Conservation (phyloP, 2,329 filamentous ascomycete species). For the Juglanconis oblonga region DNA sequence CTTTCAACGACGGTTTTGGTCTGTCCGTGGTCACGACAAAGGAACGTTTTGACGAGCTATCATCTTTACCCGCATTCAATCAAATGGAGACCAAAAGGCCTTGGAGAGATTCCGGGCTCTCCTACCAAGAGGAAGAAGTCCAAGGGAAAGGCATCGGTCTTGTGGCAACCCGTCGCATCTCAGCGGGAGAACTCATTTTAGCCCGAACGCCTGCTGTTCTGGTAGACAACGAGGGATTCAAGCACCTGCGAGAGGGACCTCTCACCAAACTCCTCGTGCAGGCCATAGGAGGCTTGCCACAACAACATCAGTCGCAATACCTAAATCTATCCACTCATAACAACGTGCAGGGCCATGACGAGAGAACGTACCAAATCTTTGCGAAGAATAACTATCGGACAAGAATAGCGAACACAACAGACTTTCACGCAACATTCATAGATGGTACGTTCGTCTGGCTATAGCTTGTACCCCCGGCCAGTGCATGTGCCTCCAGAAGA, state of each 20-base stretch:
- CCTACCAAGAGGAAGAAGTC: constrained; percentile 2
- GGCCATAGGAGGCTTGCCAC: constrained; percentile 1
- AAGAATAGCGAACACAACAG: background rate
- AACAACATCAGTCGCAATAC: background rate
- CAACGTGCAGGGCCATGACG: background rate
- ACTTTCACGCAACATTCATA: constrained; percentile 8
- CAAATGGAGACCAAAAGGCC: background rate
- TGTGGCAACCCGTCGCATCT: constrained; percentile 2
- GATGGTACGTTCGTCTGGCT: background rate
- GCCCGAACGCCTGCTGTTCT: constrained; percentile 8
- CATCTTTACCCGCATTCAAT: background rate
- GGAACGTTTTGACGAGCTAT: background rate
- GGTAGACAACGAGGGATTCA: background rate
- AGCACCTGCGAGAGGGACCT: background rate
- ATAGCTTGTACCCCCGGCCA: too few relatives aligned
- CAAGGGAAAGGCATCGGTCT: constrained; percentile 4
- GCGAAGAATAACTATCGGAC: constrained; percentile 7
- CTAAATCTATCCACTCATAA: constrained; percentile 4
- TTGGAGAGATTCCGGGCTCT: background rate
- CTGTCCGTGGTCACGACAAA: constrained; percentile 2
- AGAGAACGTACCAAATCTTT: constrained; percentile 1
- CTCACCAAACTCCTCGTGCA: background rate
- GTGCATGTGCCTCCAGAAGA: too few relatives aligned
- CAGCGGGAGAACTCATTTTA: constrained; percentile 1
- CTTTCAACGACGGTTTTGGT: constrained; percentile 8